Evolutionary conservation across 2,329 filamentous ascomycete species (phyloP).

Genomic region (Tolypocladium inflatum): DNA sequence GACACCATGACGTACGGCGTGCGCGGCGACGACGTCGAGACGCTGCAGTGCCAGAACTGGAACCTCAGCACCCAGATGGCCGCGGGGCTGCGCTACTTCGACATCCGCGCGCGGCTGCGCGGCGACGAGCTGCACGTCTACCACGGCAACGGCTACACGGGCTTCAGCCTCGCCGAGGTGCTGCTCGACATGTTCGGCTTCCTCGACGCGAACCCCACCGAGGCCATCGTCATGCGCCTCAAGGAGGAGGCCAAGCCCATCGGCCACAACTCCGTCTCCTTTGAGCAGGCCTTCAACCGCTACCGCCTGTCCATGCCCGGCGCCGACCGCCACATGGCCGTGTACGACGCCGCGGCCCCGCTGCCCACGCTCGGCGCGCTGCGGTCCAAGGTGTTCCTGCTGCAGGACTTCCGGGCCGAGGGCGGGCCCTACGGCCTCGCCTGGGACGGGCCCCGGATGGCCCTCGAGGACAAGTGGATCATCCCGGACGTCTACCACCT

Average conservation of each 20-base stretch:
- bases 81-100: slow-evolving; percentile 39
- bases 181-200: slow-evolving; percentile 34
- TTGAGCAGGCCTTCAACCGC: slow-evolving; percentile 34
- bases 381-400: slow-evolving; percentile 34
- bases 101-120: slow-evolving; percentile 35
- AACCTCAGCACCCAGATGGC: slow-evolving; percentile 32
- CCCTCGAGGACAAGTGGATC: slow-evolving; percentile 37
- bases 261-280: slow-evolving; percentile 25
- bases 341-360: slow-evolving; percentile 17
- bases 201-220: slow-evolving; percentile 32
- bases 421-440: slow-evolving; percentile 28
- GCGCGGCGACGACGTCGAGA: slow-evolving; percentile 10
- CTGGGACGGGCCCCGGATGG: slow-evolving; percentile 35
- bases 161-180: slow-evolving; percentile 32
- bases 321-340: slow-evolving; percentile 25
- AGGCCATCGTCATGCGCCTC: slow-evolving; percentile 39
- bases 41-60: slow-evolving; percentile 37
- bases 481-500: slow-evolving; percentile 32
- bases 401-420: slow-evolving; percentile 34
- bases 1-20: slow-evolving; percentile 41
- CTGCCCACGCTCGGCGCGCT: slow-evolving; percentile 35
- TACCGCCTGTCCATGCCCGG: slow-evolving; percentile 26
- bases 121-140: slow-evolving; percentile 36
- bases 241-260: slow-evolving; percentile 36
- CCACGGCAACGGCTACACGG: slow-evolving; percentile 35